These are phyloP conservation scores for Rubus idaeus DNA, from an alignment of 306 rosid genomes.

Conservation along the genomic window DNA sequence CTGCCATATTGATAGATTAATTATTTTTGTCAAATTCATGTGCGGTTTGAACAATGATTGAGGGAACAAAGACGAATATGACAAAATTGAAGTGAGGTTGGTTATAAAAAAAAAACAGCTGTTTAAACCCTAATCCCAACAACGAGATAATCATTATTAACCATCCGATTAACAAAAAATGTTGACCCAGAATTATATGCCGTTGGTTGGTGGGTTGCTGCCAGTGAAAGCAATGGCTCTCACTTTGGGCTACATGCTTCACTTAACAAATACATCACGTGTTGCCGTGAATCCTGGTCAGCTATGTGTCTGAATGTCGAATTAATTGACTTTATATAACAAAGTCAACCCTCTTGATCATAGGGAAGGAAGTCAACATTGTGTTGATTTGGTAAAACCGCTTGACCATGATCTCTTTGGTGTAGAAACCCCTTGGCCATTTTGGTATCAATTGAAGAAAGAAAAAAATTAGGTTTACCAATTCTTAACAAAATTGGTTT, in stretches of 20 bases:
- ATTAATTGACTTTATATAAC: background rate
- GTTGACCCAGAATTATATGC: background rate
- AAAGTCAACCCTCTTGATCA: background rate
- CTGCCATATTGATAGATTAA: no score
- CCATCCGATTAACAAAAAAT: background rate
- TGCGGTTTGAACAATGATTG: background rate
- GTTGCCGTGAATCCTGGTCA: background rate
- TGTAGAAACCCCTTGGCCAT: background rate
- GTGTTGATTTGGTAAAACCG: background rate
- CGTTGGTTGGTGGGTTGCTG: background rate
- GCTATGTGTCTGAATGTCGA: background rate
- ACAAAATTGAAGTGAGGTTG: background rate
- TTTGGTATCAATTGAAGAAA: background rate
- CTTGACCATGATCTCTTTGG: background rate
- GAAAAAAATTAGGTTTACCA: no score
- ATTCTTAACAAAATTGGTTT: no score
- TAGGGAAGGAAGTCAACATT: background rate
- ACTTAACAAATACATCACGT: constrained; percentile 9
- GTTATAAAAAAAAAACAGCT: constrained; percentile 7
- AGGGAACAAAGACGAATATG: background rate
- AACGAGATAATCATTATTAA: background rate
- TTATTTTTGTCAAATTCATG: no score
- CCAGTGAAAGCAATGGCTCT: constrained; percentile 1
- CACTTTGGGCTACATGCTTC: background rate
- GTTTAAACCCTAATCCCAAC: constrained; percentile 11